Base-by-base conservation (phyloP, 768 basidiomycete species). In the Pleurotus djamor region DNA sequence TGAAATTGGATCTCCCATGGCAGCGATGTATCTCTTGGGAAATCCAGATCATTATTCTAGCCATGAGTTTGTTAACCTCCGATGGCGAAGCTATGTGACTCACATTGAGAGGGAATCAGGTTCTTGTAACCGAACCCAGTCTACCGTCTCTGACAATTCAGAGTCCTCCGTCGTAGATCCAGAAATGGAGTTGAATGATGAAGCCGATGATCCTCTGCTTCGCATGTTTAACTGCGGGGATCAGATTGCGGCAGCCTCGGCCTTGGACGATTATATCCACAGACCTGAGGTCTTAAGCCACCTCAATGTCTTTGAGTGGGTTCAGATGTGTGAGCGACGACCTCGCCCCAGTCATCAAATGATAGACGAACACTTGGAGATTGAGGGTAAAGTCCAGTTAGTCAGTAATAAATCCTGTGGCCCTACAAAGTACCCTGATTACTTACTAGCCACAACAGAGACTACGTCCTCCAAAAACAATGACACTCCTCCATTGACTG, bases 41-140 rank as follows among this genome's bases (percentile, higher is more conserved):
- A 49, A 66, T 61, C 69, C 69, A 16, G 70, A 72, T 48, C 69
- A 73, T 50, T 75, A 75, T 54, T 71, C 67, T 6, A 71, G 64
- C 38, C 66, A 70, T 58, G 38, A 32, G 33, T 75, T 74, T 64
- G 61, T 66, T 3, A 44, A 59, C 3, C 71, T 74, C 43, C 68
- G 60, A 38, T 76, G 73, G 75, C 52, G 63, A 44, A 10, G 32
- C 7, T 49, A 37, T 61, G 64, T 68, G 0, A 48, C 14, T 12
- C 14, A 28, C 9, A 41, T 59, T 12, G 4, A 33, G 16, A 33
- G n/a, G 13, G n/a, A n/a, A n/a, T 16, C 58, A 34, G 49, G 10
- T 47, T 16, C 5, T 6, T 16, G 17, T 5, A 47, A 9, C 17
- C 12, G n/a, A 5, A 5, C n/a, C 17, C 12, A 47, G 12, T 5